Conservation (phyloP, 2,329 filamentous ascomycete species). For the Alternaria longipes region DNA sequence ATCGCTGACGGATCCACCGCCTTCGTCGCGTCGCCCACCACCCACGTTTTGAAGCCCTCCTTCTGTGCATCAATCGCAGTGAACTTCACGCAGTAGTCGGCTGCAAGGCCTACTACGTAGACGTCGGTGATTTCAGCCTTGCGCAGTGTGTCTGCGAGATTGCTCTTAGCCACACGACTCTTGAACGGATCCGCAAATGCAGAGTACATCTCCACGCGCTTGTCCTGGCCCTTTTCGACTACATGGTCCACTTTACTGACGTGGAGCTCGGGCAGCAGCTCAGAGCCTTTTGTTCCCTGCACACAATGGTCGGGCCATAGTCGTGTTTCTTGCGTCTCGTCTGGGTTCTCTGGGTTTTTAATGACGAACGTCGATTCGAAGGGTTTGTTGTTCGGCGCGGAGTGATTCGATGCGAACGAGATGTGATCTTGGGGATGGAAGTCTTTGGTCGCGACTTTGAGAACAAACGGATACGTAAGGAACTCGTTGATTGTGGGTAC, state of each 20-base stretch:
- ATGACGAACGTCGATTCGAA: conserved; percentile 74
- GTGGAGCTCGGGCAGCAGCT: conserved; percentile 77
- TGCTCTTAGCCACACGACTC: conserved; percentile 67
- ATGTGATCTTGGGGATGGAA: conserved; percentile 85
- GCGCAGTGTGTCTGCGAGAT: conserved; percentile 67
- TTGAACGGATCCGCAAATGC: conserved; percentile 85
- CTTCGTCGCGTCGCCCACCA: conserved; percentile 81
- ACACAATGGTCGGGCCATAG: conserved; percentile 95
- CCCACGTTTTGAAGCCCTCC: conserved; percentile 78
- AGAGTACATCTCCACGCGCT: conserved; percentile 89
- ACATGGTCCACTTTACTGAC: conserved; percentile 66
- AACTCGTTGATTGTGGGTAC: conserved; percentile 77
- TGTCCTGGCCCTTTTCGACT: conserved; percentile 80
- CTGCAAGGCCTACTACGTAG: conserved; percentile 85
- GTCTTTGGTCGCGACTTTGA: conserved; percentile 89
- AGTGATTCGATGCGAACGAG: conserved; percentile 87
- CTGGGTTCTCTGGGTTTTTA: conserved; percentile 69
- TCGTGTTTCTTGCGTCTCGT: conserved; percentile 70
- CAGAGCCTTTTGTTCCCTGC: conserved; percentile 74
- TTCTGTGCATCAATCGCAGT: conserved; percentile 81
- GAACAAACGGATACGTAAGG: conserved; percentile 73
- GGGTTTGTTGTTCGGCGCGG: conserved; percentile 67
- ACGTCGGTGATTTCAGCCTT: conserved; percentile 74
- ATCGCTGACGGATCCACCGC: conserved; percentile 72
- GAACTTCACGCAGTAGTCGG: conserved; percentile 86